A percentile compares a stretch with the other conserved stretches of the same genome.
These are phyloP conservation scores for Penicillium waksmanii DNA, from an alignment of 495 filamentous ascomycete species.

Conservation along the genomic window DNA sequence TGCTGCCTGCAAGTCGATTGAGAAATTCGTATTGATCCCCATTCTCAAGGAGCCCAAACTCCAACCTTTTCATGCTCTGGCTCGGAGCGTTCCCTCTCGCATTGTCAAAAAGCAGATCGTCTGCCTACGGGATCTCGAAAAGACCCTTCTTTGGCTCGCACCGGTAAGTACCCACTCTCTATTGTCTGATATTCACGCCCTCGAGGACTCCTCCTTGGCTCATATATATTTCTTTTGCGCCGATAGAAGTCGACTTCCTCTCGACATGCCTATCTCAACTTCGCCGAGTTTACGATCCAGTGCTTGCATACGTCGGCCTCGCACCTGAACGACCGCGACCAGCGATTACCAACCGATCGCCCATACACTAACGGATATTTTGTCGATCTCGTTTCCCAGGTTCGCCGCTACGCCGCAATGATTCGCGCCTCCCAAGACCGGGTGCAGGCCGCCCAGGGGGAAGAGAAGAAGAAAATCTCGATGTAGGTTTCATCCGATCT, in stretches of 20 bases:
- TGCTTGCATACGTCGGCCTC: conserved; percentile 83
- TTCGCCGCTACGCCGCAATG: conserved; percentile 68
- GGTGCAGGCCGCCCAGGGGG: conserved; percentile 25
- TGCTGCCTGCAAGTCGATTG: conserved; percentile 57
- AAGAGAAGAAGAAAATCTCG: conserved; percentile 5
- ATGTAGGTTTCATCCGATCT: background rate
- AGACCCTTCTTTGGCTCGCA: conserved; percentile 82
- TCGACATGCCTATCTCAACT: conserved; percentile 71
- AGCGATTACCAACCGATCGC: conserved; percentile 75
- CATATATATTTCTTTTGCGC: conserved; percentile 40
- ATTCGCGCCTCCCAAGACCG: conserved; percentile 57
- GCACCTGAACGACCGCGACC: conserved; percentile 77
- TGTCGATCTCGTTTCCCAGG: conserved; percentile 88
- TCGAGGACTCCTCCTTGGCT: conserved; percentile 34
- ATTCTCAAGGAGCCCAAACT: conserved; percentile 58
- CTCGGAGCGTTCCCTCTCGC: conserved; percentile 72
- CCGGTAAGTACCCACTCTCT: conserved; percentile 70
- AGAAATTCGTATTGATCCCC: conserved; percentile 59
- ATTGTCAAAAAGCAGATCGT: conserved; percentile 80
- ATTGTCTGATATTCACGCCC: background rate
- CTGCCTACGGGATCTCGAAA: conserved; percentile 86
- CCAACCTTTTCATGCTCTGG: conserved; percentile 77
- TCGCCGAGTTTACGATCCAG: conserved; percentile 84
- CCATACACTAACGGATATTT: conserved; percentile 94
- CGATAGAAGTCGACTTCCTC: conserved; percentile 72